These are phyloP conservation scores for Blepharisma stoltei DNA, from an alignment of 73 alveolate genomes.

Conservation along the genomic window DNA sequence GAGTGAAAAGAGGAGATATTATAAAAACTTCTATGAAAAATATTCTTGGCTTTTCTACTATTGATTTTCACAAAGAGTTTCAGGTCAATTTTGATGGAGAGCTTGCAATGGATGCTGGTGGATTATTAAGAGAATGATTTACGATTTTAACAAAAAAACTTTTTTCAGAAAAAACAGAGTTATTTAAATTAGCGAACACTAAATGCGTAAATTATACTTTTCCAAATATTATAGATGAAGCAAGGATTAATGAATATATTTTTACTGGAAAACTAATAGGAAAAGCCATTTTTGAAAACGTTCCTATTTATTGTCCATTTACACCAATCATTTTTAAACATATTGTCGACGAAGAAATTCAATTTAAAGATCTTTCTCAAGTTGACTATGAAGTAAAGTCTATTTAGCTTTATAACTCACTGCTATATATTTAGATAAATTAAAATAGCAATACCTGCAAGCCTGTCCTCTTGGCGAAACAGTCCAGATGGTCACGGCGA, in stretches of 20 bases:
- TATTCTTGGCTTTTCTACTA: background rate
- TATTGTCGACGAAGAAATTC: slow-evolving; percentile 34
- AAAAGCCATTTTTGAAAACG: slow-evolving; percentile 76
- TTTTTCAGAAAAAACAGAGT: background rate
- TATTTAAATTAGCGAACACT: background rate
- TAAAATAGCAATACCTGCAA: too few species aligned
- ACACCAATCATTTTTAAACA: slow-evolving; percentile 54
- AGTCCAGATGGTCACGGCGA: too few species aligned
- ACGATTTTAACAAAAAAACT: slow-evolving; percentile 40
- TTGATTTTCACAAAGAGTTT: slow-evolving; percentile 38
- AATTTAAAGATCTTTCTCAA: slow-evolving; percentile 39
- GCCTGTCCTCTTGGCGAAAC: too few species aligned
- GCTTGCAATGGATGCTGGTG: slow-evolving; percentile 60
- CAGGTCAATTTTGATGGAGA: slow-evolving; percentile 52
- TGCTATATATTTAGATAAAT: background rate
- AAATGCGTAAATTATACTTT: slow-evolving; percentile 3
- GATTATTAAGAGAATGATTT: slow-evolving; percentile 59
- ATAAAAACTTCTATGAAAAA: slow-evolving; percentile 19
- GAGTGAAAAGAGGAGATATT: background rate
- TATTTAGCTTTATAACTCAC: too few species aligned
- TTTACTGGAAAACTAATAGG: slow-evolving; percentile 76
- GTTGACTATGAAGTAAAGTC: slow-evolving; percentile 35
- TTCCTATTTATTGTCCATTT: slow-evolving; percentile 57
- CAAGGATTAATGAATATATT: slow-evolving; percentile 35
- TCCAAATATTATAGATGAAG: background rate